phyloP scores from a whole-genome alignment of 2,329 filamentous ascomycete genomes.

The Grosmannia clavigera region DNA sequence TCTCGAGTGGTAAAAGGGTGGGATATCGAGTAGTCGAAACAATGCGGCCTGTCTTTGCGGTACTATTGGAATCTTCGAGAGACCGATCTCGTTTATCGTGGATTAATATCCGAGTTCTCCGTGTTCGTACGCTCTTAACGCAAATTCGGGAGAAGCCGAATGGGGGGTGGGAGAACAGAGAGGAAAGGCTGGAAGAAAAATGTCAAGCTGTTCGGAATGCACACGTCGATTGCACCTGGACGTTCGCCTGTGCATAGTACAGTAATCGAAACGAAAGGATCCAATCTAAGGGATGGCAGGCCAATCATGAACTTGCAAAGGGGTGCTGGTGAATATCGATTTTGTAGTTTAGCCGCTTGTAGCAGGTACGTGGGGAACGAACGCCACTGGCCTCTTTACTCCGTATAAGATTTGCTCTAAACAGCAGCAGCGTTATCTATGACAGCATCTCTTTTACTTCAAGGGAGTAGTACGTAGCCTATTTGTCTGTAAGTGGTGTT shows the following conservation, averaged over 20 bases:
- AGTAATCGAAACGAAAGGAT: background rate
- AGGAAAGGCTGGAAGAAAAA: conserved; percentile 1
- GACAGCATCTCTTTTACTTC: background rate
- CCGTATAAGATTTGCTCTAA: background rate
- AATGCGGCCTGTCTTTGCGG: background rate
- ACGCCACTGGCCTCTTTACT: background rate
- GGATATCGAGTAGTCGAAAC: background rate
- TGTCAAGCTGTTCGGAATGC: background rate
- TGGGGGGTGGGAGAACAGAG: background rate
- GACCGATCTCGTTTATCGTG: background rate
- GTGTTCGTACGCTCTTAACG: background rate
- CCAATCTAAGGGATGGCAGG: background rate
- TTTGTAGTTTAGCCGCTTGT: background rate
- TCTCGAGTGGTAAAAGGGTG: background rate
- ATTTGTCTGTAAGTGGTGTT: background rate
- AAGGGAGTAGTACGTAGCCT: background rate
- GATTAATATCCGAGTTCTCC: background rate
- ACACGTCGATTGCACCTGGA: background rate
- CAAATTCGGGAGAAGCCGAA: background rate
- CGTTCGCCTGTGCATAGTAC: background rate
- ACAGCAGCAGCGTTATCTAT: background rate
- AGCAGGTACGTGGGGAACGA: background rate
- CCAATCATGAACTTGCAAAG: background rate
- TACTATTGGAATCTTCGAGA: background rate
- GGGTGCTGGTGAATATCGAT: background rate